These are phyloP conservation scores for Cudoniella acicularis DNA, from an alignment of 495 filamentous ascomycete genomes.

Conservation along the genomic window DNA sequence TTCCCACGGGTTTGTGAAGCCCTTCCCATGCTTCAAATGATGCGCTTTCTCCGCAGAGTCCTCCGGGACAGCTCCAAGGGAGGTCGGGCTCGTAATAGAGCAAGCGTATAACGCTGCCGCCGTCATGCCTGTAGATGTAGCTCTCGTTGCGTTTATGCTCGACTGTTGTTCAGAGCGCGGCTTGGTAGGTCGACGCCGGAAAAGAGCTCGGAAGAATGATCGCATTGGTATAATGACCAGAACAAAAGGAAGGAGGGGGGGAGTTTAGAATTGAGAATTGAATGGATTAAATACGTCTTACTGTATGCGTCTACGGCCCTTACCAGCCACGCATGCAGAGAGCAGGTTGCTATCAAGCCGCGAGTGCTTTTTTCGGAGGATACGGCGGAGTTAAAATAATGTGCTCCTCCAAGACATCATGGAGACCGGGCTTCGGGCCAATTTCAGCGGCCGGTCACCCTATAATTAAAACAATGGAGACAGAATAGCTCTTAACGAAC, in stretches of 20 bases:
- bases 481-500: no score
- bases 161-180: not conserved
- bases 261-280: not conserved
- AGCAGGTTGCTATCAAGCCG: no score
- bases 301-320: not conserved
- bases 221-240: slow-evolving; percentile 7
- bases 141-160: slow-evolving; percentile 1
- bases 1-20: slow-evolving; percentile 32
- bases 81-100: slow-evolving; percentile 14
- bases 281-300: not conserved
- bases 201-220: slow-evolving; percentile 15
- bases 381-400: no score
- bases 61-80: slow-evolving; percentile 24
- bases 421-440: no score
- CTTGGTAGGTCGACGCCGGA: slow-evolving; percentile 4
- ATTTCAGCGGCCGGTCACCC: no score
- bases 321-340: no score
- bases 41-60: slow-evolving; percentile 20
- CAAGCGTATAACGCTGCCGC: slow-evolving; percentile 20
- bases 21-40: slow-evolving; percentile 23
- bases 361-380: no score
- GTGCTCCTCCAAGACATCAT: no score
- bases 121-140: slow-evolving; percentile 12
- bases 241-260: not conserved
- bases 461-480: no score